These are phyloP conservation scores for Colletotrichum tropicicola DNA, from an alignment of 2,329 filamentous ascomycete species.

Conservation along the genomic window DNA sequence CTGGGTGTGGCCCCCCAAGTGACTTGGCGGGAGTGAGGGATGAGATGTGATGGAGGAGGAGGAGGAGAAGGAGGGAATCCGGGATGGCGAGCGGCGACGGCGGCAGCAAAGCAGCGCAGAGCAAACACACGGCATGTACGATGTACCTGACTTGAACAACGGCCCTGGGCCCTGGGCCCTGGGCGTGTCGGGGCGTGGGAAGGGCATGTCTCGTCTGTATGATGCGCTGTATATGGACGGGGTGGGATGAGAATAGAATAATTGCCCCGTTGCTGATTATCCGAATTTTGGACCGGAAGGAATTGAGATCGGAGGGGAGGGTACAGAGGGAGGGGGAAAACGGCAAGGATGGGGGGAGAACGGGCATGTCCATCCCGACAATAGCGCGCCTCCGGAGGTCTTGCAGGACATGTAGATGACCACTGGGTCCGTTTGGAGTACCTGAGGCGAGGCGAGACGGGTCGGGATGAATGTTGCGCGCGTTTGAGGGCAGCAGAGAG, in stretches of 20 bases:
- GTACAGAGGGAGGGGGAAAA: neutral
- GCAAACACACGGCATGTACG: constrained; percentile 19
- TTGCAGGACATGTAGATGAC: neutral
- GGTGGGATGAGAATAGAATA: constrained; percentile 24
- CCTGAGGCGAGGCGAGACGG: constrained; percentile 6
- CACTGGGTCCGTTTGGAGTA: constrained; percentile 5
- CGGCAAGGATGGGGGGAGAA: constrained; percentile 14
- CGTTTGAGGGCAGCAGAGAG: neutral
- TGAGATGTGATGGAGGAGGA: constrained; percentile 26
- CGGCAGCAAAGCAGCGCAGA: neutral
- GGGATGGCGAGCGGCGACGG: neutral
- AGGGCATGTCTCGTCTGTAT: constrained; percentile 6
- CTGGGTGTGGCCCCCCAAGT: constrained; percentile 22
- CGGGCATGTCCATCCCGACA: constrained; percentile 22
- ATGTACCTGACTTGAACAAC: neutral
- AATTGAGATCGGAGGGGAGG: constrained; percentile 23
- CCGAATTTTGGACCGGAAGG: constrained; percentile 9
- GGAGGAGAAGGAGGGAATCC: neutral
- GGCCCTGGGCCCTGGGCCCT: neutral
- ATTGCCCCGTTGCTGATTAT: constrained; percentile 22
- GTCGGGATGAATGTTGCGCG: neutral
- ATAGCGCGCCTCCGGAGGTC: neutral
- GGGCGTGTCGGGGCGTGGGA: neutral
- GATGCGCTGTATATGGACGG: neutral
- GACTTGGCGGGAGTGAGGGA: constrained; percentile 27